Conservation (phyloP, 257 asterid species). For the Craterostigma plantagineum region DNA sequence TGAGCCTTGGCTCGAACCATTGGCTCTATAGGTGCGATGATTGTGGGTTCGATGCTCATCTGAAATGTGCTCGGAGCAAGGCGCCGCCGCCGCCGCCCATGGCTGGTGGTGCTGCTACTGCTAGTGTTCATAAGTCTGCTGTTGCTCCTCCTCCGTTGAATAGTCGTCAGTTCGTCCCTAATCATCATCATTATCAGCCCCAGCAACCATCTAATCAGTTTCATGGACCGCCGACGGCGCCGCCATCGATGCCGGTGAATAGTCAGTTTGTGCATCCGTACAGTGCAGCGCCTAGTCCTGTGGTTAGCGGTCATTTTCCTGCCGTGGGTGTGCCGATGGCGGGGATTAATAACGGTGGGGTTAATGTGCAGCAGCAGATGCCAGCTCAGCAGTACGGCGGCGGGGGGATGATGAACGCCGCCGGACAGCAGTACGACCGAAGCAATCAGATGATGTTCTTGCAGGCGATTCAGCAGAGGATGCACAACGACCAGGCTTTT, state of each 20-base stretch:
- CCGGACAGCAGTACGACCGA: no score
- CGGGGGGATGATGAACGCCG: no score
- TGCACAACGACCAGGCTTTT: constrained; percentile 10
- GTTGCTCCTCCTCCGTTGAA: constrained; percentile 7
- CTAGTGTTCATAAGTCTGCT: no score
- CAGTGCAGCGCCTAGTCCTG: no score
- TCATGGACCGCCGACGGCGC: no score
- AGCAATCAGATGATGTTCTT: constrained; percentile 1
- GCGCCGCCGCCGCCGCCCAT: constrained; percentile 3
- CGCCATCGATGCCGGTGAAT: no score
- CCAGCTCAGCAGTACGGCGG: no score
- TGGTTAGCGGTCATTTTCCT: no score
- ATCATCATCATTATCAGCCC: neutral
- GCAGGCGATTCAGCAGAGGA: constrained; percentile 12
- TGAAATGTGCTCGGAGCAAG: constrained; percentile 22
- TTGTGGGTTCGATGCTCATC: constrained; percentile 44
- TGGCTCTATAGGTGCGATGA: constrained; percentile 40
- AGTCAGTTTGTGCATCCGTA: no score
- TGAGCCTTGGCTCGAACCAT: constrained; percentile 12
- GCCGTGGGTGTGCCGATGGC: neutral
- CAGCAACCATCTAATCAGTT: constrained; percentile 3
- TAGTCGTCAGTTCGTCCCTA: constrained; percentile 7
- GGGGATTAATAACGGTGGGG: no score
- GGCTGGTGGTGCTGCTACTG: constrained; percentile 1
- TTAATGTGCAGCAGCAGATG: no score